Percentiles rank a stretch among this genome's conserved stretches.
These are phyloP conservation scores for Agrocybe praecox DNA, from an alignment of 768 basidiomycete genomes.

Conservation along the genomic window DNA sequence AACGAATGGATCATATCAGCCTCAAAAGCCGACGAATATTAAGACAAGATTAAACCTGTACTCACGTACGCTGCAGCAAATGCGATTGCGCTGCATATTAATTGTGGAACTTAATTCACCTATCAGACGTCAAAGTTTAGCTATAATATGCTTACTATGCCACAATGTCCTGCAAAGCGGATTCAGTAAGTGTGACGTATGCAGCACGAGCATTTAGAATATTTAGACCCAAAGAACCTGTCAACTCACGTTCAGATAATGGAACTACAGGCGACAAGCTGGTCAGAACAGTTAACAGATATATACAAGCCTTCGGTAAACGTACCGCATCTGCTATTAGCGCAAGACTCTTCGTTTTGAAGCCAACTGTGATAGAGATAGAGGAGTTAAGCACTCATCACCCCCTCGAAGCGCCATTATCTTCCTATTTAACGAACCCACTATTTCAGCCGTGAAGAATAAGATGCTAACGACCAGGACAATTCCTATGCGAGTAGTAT, in stretches of 20 bases:
- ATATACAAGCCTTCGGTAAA: constrained; percentile 11
- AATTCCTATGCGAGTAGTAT: constrained; percentile 46
- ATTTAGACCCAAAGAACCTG: not conserved
- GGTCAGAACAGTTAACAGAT: constrained; percentile 8
- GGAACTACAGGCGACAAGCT: constrained; percentile 38
- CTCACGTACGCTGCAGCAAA: constrained; percentile 48
- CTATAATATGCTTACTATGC: constrained; percentile 9
- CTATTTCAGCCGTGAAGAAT: constrained; percentile 55
- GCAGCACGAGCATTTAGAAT: not conserved
- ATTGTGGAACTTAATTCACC: not conserved
- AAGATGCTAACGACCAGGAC: constrained; percentile 47
- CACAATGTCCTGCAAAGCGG: constrained; percentile 8
- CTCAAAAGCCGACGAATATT: not conserved
- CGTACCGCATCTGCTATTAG: constrained; percentile 59
- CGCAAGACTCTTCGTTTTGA: constrained; percentile 56
- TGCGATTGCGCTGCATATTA: constrained; percentile 41
- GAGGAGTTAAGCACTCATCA: not conserved
- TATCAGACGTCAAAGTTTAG: not conserved
- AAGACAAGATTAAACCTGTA: constrained; percentile 5
- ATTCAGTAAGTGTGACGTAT: not conserved
- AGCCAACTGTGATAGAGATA: constrained; percentile 40
- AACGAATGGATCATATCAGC: constrained; percentile 4
- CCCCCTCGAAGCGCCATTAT: not conserved
- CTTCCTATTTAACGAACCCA: constrained; percentile 33
- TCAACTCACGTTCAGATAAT: constrained; percentile 56